phyloP scores from a whole-genome alignment of 73 alveolate genomes.

The Stentor roeselii region DNA sequence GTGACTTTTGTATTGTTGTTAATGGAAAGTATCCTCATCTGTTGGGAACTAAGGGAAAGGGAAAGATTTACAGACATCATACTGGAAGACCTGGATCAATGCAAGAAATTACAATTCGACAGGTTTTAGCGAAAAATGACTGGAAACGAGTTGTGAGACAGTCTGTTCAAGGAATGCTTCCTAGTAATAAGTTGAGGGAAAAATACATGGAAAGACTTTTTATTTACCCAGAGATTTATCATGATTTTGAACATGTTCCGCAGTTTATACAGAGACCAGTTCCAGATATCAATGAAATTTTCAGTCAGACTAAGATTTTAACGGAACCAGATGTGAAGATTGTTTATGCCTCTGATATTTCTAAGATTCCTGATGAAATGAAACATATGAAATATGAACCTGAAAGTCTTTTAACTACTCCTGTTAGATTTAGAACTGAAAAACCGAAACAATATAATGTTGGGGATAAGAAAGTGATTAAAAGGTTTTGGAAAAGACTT shows the following conservation, averaged over 20 bases:
- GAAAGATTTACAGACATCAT: conserved; percentile 49
- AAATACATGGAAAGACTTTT: conserved; percentile 15
- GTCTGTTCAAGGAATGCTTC: conserved; percentile 66
- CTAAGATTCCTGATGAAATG: background rate
- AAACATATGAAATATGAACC: conserved; percentile 26
- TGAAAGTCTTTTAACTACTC: background rate
- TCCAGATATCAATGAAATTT: background rate
- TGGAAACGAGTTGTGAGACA: conserved; percentile 40
- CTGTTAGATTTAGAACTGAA: background rate
- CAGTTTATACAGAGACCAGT: conserved; percentile 17
- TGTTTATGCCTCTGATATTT: background rate
- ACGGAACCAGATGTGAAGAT: background rate
- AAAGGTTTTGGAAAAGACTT: background rate
- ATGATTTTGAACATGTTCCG: conserved; percentile 26
- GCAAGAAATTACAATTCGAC: conserved; percentile 38
- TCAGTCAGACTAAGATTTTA: background rate
- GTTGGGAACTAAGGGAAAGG: conserved; percentile 46
- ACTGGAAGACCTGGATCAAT: conserved; percentile 62
- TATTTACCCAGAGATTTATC: conserved; percentile 20
- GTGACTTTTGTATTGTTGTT: conserved; percentile 54
- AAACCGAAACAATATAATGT: background rate
- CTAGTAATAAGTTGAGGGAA: conserved; percentile 38
- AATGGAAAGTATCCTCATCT: conserved; percentile 44
- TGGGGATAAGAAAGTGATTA: background rate
- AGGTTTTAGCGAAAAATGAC: conserved; percentile 36